These are phyloP conservation scores for Zasmidium cellare DNA, from an alignment of 2,329 filamentous ascomycete genomes.

Conservation along the genomic window DNA sequence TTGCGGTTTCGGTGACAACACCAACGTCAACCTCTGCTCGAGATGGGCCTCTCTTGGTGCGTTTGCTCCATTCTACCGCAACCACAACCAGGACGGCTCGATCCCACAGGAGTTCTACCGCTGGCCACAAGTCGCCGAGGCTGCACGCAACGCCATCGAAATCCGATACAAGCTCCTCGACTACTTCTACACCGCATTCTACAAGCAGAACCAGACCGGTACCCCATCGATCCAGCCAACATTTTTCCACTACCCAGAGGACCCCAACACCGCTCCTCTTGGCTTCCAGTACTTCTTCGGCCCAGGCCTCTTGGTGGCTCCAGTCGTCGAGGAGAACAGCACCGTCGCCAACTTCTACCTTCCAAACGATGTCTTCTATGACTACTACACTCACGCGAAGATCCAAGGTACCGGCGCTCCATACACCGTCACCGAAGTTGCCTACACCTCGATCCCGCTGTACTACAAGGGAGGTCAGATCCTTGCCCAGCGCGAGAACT, in stretches of 20 bases:
- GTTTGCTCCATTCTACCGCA: conserved; percentile 74
- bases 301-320: conserved; percentile 56
- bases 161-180: conserved; percentile 76
- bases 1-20: conserved; percentile 71
- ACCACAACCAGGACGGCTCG: conserved; percentile 61
- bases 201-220: conserved; percentile 61
- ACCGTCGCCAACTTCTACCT: conserved; percentile 58
- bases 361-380: conserved; percentile 60
- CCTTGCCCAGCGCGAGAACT: conserved; percentile 58
- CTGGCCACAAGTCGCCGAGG: conserved; percentile 63
- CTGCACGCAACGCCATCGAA: conserved; percentile 67
- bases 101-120: conserved; percentile 72
- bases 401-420: conserved; percentile 49
- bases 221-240: conserved; percentile 67
- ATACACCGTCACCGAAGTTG: conserved; percentile 47
- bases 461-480: conserved; percentile 67
- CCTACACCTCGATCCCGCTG: conserved; percentile 61
- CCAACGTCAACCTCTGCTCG: conserved; percentile 68
- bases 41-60: conserved; percentile 75
- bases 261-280: conserved; percentile 53
- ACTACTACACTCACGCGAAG: conserved; percentile 56
- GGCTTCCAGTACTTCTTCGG: conserved; percentile 63
- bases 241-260: conserved; percentile 68
- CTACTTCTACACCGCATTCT: conserved; percentile 74
- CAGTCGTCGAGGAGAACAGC: conserved; percentile 53